Evolutionary conservation across 352 stramenopile genomes (phyloP).

Genomic region (Phytophthora crassamura): DNA sequence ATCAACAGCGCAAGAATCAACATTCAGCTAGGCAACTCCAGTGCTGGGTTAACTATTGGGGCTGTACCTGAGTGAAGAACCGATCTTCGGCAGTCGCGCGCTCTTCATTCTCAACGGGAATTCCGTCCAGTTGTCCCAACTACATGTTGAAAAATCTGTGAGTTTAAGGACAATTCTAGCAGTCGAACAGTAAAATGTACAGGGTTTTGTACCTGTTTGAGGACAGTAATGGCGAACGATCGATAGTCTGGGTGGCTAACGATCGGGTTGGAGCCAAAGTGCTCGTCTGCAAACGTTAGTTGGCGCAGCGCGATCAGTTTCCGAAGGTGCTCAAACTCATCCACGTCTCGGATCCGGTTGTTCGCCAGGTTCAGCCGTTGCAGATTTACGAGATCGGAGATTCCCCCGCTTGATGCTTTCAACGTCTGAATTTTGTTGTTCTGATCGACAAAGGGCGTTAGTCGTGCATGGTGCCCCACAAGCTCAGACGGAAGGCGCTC

Average conservation of each 20-base stretch:
- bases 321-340: constrained; percentile 72
- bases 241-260: constrained; percentile 75
- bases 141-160: constrained; percentile 47
- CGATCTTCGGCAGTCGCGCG: constrained; percentile 48
- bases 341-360: constrained; percentile 75
- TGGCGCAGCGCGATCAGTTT: constrained; percentile 62
- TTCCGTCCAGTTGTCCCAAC: constrained; percentile 61
- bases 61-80: constrained; percentile 53
- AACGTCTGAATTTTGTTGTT: constrained; percentile 75
- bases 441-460: constrained; percentile 9
- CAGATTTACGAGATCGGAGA: constrained; percentile 77
- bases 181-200: constrained; percentile 71
- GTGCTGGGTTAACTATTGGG: background rate
- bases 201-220: constrained; percentile 77
- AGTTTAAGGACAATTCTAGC: constrained; percentile 69
- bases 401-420: constrained; percentile 34
- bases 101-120: constrained; percentile 44
- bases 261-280: constrained; percentile 88
- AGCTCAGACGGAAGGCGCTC: too few species aligned
- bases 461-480: too few species aligned
- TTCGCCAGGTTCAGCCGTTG: constrained; percentile 73
- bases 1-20: too few species aligned
- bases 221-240: constrained; percentile 59
- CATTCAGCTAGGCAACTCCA: too few species aligned
- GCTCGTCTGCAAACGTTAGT: constrained; percentile 75